phyloP scores from a whole-genome alignment of 495 filamentous ascomycete species.

The Neohortaea acidophila region DNA sequence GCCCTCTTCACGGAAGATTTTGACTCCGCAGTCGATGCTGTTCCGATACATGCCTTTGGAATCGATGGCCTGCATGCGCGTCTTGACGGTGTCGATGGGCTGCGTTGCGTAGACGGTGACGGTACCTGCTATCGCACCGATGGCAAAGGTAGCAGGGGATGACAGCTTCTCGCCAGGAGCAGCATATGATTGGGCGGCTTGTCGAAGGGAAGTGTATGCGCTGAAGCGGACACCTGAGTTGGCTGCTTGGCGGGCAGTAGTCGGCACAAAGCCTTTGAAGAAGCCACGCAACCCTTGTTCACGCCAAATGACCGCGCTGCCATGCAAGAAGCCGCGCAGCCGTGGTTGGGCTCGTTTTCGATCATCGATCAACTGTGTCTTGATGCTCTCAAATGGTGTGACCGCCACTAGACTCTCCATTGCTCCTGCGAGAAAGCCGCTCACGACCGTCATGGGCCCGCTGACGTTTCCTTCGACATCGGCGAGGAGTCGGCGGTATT shows the following conservation, averaged over 20 bases:
- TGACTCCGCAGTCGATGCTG: conserved; percentile 66
- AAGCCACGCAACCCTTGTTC: conserved; percentile 84
- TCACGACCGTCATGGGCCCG: conserved; percentile 77
- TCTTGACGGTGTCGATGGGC: conserved; percentile 91
- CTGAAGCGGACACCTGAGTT: conserved; percentile 85
- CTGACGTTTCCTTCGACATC: conserved; percentile 81
- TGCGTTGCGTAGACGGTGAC: conserved; percentile 88
- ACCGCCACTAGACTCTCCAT: conserved; percentile 89
- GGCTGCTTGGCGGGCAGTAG: conserved; percentile 83
- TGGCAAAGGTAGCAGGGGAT: conserved; percentile 71
- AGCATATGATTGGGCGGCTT: conserved; percentile 81
- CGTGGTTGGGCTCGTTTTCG: conserved; percentile 74
- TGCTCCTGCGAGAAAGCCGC: conserved; percentile 86
- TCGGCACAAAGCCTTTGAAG: conserved; percentile 93
- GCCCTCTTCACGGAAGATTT: conserved; percentile 81
- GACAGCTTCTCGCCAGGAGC: conserved; percentile 91
- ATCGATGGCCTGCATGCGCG: conserved; percentile 93
- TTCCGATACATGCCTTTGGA: conserved; percentile 73
- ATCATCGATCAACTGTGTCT: conserved; percentile 77
- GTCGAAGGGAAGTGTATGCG: conserved; percentile 77
- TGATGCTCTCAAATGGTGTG: conserved; percentile 95
- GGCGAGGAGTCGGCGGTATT: conserved; percentile 66
- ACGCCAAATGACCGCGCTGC: conserved; percentile 66
- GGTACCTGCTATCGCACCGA: conserved; percentile 76
- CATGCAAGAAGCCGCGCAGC: conserved; percentile 85